Evolutionary conservation across 345 rosid species (phyloP).

Genomic region (Syzygium aromaticum): DNA sequence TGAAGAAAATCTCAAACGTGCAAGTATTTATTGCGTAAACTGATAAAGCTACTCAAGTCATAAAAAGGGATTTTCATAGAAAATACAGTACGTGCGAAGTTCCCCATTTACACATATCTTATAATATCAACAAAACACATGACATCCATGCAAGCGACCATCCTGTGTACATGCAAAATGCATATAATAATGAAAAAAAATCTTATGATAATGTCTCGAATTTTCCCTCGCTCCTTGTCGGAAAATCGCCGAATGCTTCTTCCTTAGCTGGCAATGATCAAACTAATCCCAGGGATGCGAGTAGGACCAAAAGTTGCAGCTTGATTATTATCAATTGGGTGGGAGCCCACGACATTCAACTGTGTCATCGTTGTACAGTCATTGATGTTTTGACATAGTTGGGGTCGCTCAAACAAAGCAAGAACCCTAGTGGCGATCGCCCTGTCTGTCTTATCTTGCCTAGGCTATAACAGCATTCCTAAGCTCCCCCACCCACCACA

Average conservation of each 20-base stretch:
- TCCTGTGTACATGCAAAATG: background rate
- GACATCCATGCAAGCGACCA: background rate
- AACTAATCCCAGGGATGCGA: background rate
- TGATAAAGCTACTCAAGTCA: background rate
- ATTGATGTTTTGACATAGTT: background rate
- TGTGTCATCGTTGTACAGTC: background rate
- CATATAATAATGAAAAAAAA: background rate
- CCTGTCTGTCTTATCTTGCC: background rate
- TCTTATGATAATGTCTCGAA: background rate
- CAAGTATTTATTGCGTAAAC: background rate
- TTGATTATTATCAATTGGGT: background rate
- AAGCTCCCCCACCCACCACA: background rate
- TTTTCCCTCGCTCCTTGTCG: background rate
- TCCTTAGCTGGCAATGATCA: background rate
- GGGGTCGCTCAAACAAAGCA: background rate
- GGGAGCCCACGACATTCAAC: background rate
- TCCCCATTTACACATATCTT: background rate
- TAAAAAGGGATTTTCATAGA: background rate
- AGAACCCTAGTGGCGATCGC: background rate
- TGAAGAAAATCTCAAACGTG: background rate
- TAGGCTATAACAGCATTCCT: background rate
- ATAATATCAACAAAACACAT: background rate
- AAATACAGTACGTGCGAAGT: background rate
- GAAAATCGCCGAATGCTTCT: background rate
- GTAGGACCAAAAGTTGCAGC: background rate